A percentile compares a stretch with the other conserved stretches of the same genome.
phyloP scores from a whole-genome alignment of 179 eudicot genomes.

The Beta lomatogona region DNA sequence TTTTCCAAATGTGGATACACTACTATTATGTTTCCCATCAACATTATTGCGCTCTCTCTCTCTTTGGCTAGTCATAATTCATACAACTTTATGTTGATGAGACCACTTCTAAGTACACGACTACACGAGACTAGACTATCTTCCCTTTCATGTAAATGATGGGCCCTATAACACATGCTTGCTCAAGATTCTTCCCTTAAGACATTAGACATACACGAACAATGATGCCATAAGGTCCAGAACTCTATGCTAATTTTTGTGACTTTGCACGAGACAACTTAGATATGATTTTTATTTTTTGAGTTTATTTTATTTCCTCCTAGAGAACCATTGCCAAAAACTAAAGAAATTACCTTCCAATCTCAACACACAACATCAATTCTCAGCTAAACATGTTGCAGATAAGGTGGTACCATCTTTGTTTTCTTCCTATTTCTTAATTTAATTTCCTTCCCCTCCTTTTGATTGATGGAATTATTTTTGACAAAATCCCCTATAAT shows the following conservation, averaged over 20 bases:
- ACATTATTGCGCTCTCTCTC: background rate
- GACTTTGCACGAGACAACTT: conserved; percentile 6
- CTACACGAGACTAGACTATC: conserved; percentile 8
- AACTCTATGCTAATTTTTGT: background rate
- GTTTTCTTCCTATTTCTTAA: background rate
- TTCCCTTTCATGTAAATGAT: conserved; percentile 8
- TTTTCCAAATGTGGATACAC: too few relatives aligned
- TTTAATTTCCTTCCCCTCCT: background rate
- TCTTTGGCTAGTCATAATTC: background rate
- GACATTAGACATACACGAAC: background rate
- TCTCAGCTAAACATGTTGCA: conserved; percentile 7
- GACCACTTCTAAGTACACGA: conserved; percentile 4
- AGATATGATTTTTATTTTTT: background rate
- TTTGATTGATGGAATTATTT: conserved; percentile 5
- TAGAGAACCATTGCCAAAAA: conserved; percentile 2
- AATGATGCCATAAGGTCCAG: background rate
- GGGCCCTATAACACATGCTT: conserved; percentile 31
- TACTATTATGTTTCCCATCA: background rate
- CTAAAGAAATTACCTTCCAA: background rate
- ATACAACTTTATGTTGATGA: conserved; percentile 4
- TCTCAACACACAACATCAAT: background rate
- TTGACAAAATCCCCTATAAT: conserved; percentile 25
- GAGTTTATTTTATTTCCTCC: background rate
- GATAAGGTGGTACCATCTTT: conserved; percentile 22
- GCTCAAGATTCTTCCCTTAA: conserved; percentile 3